These are phyloP conservation scores for Trichosporon sp. DNA, from an alignment of 1,284 basidiomycete species.

Conservation along the genomic window DNA sequence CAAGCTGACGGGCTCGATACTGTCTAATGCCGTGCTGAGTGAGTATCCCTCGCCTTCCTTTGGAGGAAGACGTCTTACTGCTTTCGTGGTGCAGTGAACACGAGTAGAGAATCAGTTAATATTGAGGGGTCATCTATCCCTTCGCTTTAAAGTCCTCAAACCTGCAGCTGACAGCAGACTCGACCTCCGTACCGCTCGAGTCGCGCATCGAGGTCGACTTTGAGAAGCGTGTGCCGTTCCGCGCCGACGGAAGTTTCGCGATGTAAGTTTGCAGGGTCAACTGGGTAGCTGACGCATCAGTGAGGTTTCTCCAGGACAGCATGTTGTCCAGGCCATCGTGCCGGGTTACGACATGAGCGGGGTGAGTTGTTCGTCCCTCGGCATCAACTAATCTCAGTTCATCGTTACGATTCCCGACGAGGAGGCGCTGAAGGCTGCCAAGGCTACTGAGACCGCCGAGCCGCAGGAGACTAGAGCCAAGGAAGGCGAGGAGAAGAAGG, in stretches of 20 bases:
- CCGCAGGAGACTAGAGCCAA: neutral
- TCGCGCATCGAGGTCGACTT: constrained; percentile 43
- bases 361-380: neutral
- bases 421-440: neutral
- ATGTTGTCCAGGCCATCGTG: constrained; percentile 44
- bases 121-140: no score
- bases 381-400: neutral
- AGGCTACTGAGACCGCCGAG: neutral
- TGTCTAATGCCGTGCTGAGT: constrained; percentile 22
- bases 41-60: constrained; percentile 11
- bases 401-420: constrained; percentile 15
- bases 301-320: constrained; percentile 41
- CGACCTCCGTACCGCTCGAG: constrained; percentile 31
- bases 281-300: constrained; percentile 24
- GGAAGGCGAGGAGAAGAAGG: neutral
- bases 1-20: constrained; percentile 16
- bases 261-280: constrained; percentile 34
- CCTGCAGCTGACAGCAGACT: constrained; percentile 23
- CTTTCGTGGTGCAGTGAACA: no score
- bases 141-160: no score
- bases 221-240: constrained; percentile 35
- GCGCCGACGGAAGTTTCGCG: constrained; percentile 45
- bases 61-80: neutral
- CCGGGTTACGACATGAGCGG: constrained; percentile 32
- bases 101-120: no score